Evolutionary conservation across 2,329 filamentous ascomycete genomes (phyloP), one percentile per base, ranked within the genome.

Genomic region (Claviceps purpurea): DNA sequence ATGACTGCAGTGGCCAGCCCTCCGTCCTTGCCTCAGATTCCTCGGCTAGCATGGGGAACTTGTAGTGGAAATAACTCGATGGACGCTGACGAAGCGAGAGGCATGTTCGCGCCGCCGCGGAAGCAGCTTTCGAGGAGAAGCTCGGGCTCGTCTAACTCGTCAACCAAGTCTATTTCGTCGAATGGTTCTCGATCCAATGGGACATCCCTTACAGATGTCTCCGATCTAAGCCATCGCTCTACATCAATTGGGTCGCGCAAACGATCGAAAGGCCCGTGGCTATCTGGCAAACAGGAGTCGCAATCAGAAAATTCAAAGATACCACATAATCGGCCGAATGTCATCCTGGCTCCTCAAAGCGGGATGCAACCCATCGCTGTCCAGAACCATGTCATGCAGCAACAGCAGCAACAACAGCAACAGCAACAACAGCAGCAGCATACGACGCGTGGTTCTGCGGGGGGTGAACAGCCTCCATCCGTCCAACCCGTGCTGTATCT

Each of bases 71-170:
- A 71, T 61, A 73, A 78, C 73, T 77, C 84, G 64, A 87, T 89
- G 81, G 87, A 85, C 71, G 73, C 83, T 66, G 89, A 95, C 73
- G 88, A 95, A 70, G 81, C 85, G 59, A 82, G 85, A 71, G 84
- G 85, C 68, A 90, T 95, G 79, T 88, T 94, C 68, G 84, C 87
- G 78, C 87, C 87, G 78, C 87, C 88, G 64, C 87, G 89, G 61
- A 96, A 95, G 73, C 83, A 78, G 64, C 77, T 89, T 56, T 87
- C 91, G 67, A 83, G 91, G 66, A 85, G 85, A 63, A 95, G 89
- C 74, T 97, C 91, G 39, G 93, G 89, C 54, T 95, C 89, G 4
- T 95, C 80, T 5, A 74, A 71, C 16, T 46, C 44, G 2, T 30
- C 45, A 14, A 38, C 14, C 11, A 81, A 84, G 2, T 86, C 84